Conservation (phyloP, 768 basidiomycete species). For the Paxillus ammoniavirescens region DNA sequence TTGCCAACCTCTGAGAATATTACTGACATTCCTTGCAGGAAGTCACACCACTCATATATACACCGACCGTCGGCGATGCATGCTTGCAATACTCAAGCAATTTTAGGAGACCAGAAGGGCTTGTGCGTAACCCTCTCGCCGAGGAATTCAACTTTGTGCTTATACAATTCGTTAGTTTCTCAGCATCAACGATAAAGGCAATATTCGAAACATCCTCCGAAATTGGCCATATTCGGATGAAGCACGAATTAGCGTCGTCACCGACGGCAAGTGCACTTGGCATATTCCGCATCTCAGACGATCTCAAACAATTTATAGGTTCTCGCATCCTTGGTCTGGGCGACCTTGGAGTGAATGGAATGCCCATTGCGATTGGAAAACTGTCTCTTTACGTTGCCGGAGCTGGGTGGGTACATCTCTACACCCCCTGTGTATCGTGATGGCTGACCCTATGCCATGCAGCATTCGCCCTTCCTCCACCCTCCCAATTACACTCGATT, state of each 20-base stretch:
- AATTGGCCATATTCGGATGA: slow-evolving; percentile 73
- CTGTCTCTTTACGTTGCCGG: slow-evolving; percentile 87
- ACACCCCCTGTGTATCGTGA: neutral
- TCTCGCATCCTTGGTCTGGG: slow-evolving; percentile 89
- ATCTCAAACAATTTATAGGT: slow-evolving; percentile 38
- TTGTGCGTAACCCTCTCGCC: slow-evolving; percentile 40
- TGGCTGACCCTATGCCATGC: neutral
- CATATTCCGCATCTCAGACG: neutral
- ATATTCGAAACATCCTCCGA: slow-evolving; percentile 62
- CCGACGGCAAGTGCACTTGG: slow-evolving; percentile 59
- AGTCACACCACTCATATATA: slow-evolving; percentile 81
- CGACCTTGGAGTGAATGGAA: slow-evolving; percentile 79
- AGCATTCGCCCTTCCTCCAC: slow-evolving; percentile 78
- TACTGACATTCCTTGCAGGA: slow-evolving; percentile 33
- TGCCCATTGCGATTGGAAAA: slow-evolving; percentile 92
- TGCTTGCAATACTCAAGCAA: slow-evolving; percentile 82
- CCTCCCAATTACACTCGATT: slow-evolving; percentile 81
- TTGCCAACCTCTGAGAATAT: neutral
- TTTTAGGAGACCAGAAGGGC: slow-evolving; percentile 71
- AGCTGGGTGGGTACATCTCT: slow-evolving; percentile 59
- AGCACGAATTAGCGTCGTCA: slow-evolving; percentile 89
- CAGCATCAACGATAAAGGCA: slow-evolving; percentile 82
- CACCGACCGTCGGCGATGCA: slow-evolving; percentile 90
- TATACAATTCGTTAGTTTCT: slow-evolving; percentile 51
- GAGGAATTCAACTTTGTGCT: neutral